Evolutionary conservation across 352 stramenopile species (phyloP).

Genomic region (Globisporangium megalacanthum): DNA sequence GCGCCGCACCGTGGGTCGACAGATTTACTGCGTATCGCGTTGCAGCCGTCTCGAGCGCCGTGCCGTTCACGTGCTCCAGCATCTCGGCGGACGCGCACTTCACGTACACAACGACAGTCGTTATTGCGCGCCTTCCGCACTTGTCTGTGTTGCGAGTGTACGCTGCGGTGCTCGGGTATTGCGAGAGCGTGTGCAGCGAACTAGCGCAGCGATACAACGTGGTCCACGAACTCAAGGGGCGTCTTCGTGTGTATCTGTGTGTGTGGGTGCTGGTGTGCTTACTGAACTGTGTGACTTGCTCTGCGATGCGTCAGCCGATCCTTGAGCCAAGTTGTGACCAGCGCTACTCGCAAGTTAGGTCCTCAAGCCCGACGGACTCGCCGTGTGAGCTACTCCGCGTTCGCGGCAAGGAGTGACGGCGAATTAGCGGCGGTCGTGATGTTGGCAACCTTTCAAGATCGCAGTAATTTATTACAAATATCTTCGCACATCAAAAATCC

Average conservation of each 20-base stretch:
- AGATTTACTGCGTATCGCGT: slow-evolving; percentile 31
- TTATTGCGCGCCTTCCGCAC: slow-evolving; percentile 35
- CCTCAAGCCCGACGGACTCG: slow-evolving; percentile 33
- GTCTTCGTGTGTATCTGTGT: not conserved
- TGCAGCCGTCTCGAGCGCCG: slow-evolving; percentile 15
- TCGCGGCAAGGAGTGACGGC: slow-evolving; percentile 19
- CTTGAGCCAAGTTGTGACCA: slow-evolving; percentile 22
- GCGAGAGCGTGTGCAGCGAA: slow-evolving; percentile 23
- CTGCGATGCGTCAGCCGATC: slow-evolving; percentile 12
- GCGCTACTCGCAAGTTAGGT: slow-evolving; percentile 32
- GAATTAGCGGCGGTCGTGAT: slow-evolving; percentile 1
- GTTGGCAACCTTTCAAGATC: not conserved
- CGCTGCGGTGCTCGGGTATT: slow-evolving; percentile 32
- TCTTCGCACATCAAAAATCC: not conserved
- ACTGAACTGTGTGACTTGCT: not conserved
- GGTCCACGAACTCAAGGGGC: slow-evolving; percentile 14
- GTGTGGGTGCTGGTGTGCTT: not conserved
- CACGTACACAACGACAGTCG: slow-evolving; percentile 47
- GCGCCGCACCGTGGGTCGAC: slow-evolving; percentile 25
- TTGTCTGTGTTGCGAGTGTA: slow-evolving; percentile 24
- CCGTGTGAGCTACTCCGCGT: slow-evolving; percentile 29
- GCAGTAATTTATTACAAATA: too few species aligned
- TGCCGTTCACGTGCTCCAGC: slow-evolving; percentile 46
- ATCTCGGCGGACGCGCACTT: slow-evolving; percentile 40
- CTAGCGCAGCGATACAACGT: slow-evolving; percentile 27